phyloP scores from a whole-genome alignment of 441 rosid genomes.

The Erodium moschatum region DNA sequence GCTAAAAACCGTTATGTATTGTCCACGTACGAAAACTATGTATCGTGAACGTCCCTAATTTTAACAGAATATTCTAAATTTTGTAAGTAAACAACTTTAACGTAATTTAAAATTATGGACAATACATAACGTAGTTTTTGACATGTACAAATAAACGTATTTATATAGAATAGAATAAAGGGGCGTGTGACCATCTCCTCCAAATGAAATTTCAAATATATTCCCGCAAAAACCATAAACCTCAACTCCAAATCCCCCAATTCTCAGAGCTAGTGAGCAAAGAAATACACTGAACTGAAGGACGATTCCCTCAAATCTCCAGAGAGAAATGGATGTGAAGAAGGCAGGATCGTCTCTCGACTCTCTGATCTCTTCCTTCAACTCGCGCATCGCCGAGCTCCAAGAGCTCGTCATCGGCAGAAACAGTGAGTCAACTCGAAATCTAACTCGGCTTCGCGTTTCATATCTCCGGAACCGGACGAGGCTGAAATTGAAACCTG shows the following conservation, averaged over 20 bases:
- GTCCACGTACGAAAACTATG: too few relatives aligned
- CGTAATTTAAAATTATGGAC: too few relatives aligned
- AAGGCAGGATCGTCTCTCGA: conserved; percentile 64
- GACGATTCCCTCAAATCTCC: background rate
- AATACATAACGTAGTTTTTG: too few relatives aligned
- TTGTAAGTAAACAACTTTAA: too few relatives aligned
- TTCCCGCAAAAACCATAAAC: too few relatives aligned
- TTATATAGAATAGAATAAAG: too few relatives aligned
- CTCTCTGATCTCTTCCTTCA: conserved; percentile 52
- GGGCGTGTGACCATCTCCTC: too few relatives aligned
- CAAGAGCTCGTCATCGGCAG: conserved; percentile 84
- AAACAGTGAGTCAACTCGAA: conserved; percentile 54
- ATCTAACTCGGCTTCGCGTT: background rate
- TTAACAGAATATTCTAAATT: too few relatives aligned
- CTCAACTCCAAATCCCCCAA: background rate
- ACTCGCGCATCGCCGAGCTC: conserved; percentile 58
- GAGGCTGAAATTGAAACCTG: background rate
- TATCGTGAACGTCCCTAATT: too few relatives aligned
- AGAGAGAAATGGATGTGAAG: conserved; percentile 41
- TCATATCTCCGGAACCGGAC: background rate
- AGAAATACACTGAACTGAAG: background rate
- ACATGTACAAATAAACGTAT: too few relatives aligned
- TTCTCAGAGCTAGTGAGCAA: background rate
- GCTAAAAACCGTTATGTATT: too few relatives aligned
- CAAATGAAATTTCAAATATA: too few relatives aligned